Conservation (phyloP, 805 yeast genomes). For the Candida montana region DNA sequence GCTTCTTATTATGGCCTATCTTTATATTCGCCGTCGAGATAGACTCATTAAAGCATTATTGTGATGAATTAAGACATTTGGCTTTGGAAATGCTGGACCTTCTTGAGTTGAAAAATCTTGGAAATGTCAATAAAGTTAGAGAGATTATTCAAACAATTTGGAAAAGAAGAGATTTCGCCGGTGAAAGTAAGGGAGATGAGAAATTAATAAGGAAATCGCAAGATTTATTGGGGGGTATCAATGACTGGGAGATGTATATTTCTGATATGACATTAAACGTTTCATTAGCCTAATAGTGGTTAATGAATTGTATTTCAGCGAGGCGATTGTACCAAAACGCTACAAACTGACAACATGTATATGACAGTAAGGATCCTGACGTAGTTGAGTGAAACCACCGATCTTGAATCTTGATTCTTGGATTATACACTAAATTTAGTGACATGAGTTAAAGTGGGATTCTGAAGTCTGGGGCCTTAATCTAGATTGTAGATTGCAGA, state of each 20-base stretch:
- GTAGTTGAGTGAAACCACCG: too few species aligned
- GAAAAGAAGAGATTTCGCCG: constrained; percentile 8
- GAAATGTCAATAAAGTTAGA: constrained; percentile 8
- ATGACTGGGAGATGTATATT: constrained; percentile 10
- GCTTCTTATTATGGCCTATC: constrained; percentile 11
- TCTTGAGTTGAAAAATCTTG: constrained; percentile 5
- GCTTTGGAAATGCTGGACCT: constrained; percentile 2
- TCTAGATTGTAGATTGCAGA: too few species aligned
- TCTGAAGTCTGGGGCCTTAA: too few species aligned
- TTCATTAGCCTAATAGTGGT: not conserved
- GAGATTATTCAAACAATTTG: constrained; percentile 6
- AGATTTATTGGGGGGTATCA: not conserved
- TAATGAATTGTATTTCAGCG: too few species aligned
- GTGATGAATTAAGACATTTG: constrained; percentile 5
- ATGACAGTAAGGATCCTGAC: too few species aligned
- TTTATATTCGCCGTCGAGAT: constrained; percentile 6
- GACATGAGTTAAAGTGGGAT: too few species aligned
- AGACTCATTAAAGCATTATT: constrained; percentile 1
- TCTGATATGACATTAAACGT: constrained; percentile 6
- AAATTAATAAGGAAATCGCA: not conserved
- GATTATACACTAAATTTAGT: too few species aligned
- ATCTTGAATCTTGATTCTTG: too few species aligned
- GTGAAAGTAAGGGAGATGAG: not conserved
- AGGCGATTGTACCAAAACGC: too few species aligned
- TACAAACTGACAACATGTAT: too few species aligned